Percentiles rank a stretch among this genome's conserved stretches.
Conservation (phyloP, 148 eudicot genomes). For the Camellia japonica region DNA sequence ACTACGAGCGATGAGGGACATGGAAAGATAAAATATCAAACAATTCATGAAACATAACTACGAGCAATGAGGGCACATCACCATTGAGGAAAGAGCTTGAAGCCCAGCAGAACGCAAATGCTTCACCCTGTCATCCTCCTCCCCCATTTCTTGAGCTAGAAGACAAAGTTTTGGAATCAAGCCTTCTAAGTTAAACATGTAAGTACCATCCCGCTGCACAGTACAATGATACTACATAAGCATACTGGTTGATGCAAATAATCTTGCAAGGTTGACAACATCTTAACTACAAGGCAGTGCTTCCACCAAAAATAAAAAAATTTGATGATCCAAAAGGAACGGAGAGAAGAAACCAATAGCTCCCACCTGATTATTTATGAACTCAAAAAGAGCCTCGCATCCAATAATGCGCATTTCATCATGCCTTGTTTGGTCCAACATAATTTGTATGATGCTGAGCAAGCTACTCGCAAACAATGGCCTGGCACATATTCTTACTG, state of each 20-base stretch:
- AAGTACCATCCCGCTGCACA: constrained; percentile 74
- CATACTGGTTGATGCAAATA: not conserved
- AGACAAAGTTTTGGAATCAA: constrained; percentile 73
- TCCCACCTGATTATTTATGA: constrained; percentile 73
- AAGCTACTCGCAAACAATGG: constrained; percentile 82
- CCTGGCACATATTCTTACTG: constrained; percentile 37
- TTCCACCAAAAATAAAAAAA: not conserved
- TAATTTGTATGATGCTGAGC: constrained; percentile 62
- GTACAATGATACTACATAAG: constrained; percentile 8
- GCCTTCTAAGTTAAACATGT: constrained; percentile 71
- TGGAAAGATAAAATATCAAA: not conserved
- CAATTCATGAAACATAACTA: not conserved
- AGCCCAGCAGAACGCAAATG: constrained; percentile 67
- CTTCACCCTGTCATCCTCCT: constrained; percentile 55
- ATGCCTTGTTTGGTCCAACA: constrained; percentile 66
- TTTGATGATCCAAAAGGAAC: not conserved
- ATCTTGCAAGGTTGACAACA: not conserved
- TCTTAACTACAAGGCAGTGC: not conserved
- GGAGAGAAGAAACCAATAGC: constrained; percentile 6
- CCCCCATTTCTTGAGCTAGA: constrained; percentile 78
- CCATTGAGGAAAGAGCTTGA: constrained; percentile 79
- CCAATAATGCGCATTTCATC: constrained; percentile 78
- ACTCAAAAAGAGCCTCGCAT: constrained; percentile 69
- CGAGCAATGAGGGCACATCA: constrained; percentile 24
- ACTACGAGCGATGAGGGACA: not conserved